Base-by-base conservation (phyloP, 2,329 filamentous ascomycete species). In the Penicillium sp. region DNA sequence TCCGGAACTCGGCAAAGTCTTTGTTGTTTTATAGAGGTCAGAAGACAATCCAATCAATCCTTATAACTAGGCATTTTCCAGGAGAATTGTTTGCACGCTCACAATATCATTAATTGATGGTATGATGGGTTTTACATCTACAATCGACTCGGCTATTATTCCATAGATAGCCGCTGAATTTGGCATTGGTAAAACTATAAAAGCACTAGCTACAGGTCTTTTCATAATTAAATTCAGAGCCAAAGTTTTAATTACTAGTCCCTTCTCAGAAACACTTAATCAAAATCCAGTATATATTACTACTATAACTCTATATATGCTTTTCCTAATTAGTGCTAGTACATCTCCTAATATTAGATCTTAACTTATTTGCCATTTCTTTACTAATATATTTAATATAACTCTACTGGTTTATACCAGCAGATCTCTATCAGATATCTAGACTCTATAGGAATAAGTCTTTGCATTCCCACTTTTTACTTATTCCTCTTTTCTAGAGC, bases 391-490 rank as follows among this genome's bases (percentile, higher is more conserved):
- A 28, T 80, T 77, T 50, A 76, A 65, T 58, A 73, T 68, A 59
- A 80, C 71, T 47, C 79, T 69, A 30, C 67, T 71, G 61, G 76
- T 69, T 43, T 78, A 65, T 59, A 75, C 74, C 12, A 77, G 76
- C 6, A 76, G 76, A 3, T 73, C 69, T 1, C 68, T 79, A 5
- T 66, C 70, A 3, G 79, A 81, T 59, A 66, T 80, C 30, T 81
- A 75, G 63, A 70, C 66, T 30, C 72, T 76, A 0, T 64, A 76
- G 28, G 78, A 81, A 61, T 67, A 74, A 40, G 75, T 77, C 0
- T 79, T 75, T 51, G 73, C 74, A 12, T 81, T 81, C 55, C 79
- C 79, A 0, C 62, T 81, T 0, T 80, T 79, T 53, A 75, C 79
- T 1, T 77, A 75, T 62, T 72, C 74, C 0, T 74, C 76, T 3